Conservation (phyloP, 192 early-diverging fungal species). For the Thoreauomyces humboldtii region DNA sequence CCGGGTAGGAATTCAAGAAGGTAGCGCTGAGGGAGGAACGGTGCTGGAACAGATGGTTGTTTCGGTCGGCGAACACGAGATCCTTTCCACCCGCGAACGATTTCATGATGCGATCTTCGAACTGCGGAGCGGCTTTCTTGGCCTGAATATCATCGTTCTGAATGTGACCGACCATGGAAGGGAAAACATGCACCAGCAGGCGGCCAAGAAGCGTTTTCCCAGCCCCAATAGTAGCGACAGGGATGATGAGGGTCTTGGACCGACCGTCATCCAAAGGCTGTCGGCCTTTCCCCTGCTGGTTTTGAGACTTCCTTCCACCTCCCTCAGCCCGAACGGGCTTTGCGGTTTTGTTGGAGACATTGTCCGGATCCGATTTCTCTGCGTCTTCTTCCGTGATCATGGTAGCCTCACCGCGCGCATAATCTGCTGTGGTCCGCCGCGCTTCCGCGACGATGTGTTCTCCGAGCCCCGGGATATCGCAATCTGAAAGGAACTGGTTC, state of each 20-base stretch:
- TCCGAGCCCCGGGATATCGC: slow-evolving; percentile 8
- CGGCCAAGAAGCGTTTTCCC: slow-evolving; percentile 60
- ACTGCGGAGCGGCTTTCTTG: slow-evolving; percentile 53
- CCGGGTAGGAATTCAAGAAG: slow-evolving; percentile 55
- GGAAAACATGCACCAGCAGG: slow-evolving; percentile 25
- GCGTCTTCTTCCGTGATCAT: slow-evolving; percentile 19
- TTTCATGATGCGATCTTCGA: slow-evolving; percentile 57
- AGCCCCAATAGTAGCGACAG: slow-evolving; percentile 76
- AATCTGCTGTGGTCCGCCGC: slow-evolving; percentile 28
- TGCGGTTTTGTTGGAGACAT: too few relatives aligned
- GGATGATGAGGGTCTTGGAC: slow-evolving; percentile 54
- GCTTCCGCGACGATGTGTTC: slow-evolving; percentile 23
- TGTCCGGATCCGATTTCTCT: slow-evolving; percentile 10
- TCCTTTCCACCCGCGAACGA: slow-evolving; percentile 48
- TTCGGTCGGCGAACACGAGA: slow-evolving; percentile 79
- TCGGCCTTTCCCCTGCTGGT: too few relatives aligned
- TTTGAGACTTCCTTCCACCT: too few relatives aligned
- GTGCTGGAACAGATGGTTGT: slow-evolving; percentile 63
- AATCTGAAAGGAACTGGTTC: slow-evolving; percentile 64
- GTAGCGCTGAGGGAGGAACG: slow-evolving; percentile 48
- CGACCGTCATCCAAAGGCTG: too few relatives aligned
- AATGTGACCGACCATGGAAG: slow-evolving; percentile 57
- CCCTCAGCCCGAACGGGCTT: not conserved
- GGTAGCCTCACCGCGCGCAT: slow-evolving; percentile 25
- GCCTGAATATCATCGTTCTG: slow-evolving; percentile 76